Base-by-base conservation (phyloP, 2,329 filamentous ascomycete genomes). In the Phialemonium atrogriseum region DNA sequence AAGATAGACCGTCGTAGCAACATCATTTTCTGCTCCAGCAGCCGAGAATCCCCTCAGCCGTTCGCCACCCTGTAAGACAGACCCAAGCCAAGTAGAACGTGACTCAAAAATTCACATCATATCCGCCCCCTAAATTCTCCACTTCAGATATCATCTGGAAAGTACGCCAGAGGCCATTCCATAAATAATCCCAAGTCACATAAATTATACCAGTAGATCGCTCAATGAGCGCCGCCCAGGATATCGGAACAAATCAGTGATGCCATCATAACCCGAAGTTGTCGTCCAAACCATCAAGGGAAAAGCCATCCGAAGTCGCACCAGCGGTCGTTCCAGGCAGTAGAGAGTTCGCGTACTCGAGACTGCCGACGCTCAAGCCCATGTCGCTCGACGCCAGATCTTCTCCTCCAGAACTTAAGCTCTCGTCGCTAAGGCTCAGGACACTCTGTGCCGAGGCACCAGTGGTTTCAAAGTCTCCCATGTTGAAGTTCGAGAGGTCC, bases 381-480 rank as follows among this genome's bases (percentile, higher is more conserved):
- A 70, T 42, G 33, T 70, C 62, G 18, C 59, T 60, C 5, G 64
- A 52, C 4, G 58, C 52, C 16, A 66, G 50, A 28, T 76, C 71
- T 27, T 75, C 71, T 2, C 59, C 62, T 2, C 59, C 62, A 0
- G 69, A 72, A 50, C 69, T 72, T 25, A 76, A 52, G 45, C 70
- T 73, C 42, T 75, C 71, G 32, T 75, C 71, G 39, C 70, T 74
- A 27, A 73, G 52, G 45, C 69, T 74, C 12, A 70, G 55, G 21
- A 70, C 68, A 37, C 68, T 73, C 42, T 71, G 69, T 8, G 69
- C 59, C 16, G 62, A 56, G 2, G 54, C 56, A 0, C 59, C 55
- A 32, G 56, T 33, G 15, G 41, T 58, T 14, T 49, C 55, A 35
- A 68, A 59, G n/a, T 73, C 68, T 4, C 57, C 60, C 9, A 74